These are phyloP conservation scores for Ambrosia hybrid DNA, from an alignment of 140 eudicot species.

Conservation along the genomic window DNA sequence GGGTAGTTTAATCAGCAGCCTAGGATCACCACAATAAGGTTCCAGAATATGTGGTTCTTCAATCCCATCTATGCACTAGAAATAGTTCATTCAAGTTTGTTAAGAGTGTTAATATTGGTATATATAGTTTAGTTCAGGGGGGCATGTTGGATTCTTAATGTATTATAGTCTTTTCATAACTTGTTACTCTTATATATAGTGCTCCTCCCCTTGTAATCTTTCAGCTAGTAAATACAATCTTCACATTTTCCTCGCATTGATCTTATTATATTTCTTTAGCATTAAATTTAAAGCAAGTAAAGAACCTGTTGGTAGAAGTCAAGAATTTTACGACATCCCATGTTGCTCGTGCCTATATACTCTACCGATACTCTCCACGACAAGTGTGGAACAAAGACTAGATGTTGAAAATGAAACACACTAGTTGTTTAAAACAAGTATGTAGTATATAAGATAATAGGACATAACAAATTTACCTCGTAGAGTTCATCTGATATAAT, in stretches of 20 bases:
- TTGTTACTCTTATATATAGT: not conserved
- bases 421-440: slow-evolving; percentile 7
- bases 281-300: not conserved
- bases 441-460: not conserved
- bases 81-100: not conserved
- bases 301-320: slow-evolving; percentile 28
- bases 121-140: too few relatives aligned
- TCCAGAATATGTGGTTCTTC: slow-evolving; percentile 15
- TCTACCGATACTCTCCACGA: slow-evolving; percentile 28
- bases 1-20: not conserved
- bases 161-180: too few relatives aligned
- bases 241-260: too few relatives aligned
- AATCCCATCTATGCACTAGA: slow-evolving; percentile 30
- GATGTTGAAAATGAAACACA: not conserved
- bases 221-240: not conserved
- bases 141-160: too few relatives aligned
- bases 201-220: not conserved
- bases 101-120: too few relatives aligned
- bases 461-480: slow-evolving; percentile 5
- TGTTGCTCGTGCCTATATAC: not conserved
- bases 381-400: slow-evolving; percentile 28
- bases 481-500: slow-evolving; percentile 42
- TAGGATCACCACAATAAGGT: not conserved
- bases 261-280: not conserved
- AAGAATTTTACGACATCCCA: slow-evolving; percentile 20